Evolutionary conservation across 2,329 filamentous ascomycete genomes (phyloP).

Genomic region (Colletotrichum ledebouriae): DNA sequence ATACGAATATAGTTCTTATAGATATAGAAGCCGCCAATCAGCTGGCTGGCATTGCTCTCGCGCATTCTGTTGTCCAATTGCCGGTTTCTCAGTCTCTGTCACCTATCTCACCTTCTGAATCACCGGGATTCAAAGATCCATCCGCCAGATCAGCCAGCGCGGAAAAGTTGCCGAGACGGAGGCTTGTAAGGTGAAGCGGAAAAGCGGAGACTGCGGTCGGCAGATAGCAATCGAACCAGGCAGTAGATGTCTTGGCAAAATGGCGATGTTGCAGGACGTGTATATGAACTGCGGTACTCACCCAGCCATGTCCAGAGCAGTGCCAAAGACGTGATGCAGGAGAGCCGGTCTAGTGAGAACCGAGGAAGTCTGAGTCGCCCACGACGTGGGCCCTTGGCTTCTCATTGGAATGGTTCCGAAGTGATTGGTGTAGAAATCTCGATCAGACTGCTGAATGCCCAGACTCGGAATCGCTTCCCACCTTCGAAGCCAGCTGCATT

Average conservation of each 20-base stretch:
- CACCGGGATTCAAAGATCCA: no score
- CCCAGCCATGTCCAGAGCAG: slow-evolving; percentile 3
- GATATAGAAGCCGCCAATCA: no score
- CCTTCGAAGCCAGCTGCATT: not conserved
- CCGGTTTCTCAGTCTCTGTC: no score
- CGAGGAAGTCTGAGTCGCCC: slow-evolving; percentile 9
- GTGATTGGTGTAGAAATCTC: slow-evolving; percentile 39
- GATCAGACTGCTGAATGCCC: not conserved
- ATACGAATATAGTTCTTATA: no score
- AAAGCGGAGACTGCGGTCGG: not conserved
- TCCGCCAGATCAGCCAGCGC: not conserved
- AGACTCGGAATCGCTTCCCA: not conserved
- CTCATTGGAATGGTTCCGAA: no score
- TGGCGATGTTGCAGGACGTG: slow-evolving; percentile 34
- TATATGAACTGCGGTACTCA: slow-evolving; percentile 18
- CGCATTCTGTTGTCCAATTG: no score
- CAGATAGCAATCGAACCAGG: not conserved
- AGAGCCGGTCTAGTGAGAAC: slow-evolving; percentile 12
- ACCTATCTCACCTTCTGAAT: no score
- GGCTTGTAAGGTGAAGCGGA: not conserved
- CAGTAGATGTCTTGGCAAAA: slow-evolving; percentile 28
- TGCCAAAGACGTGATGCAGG: slow-evolving; percentile 29
- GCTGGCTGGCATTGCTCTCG: no score
- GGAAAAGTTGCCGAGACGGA: slow-evolving; percentile 18
- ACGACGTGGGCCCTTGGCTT: not conserved